A percentile compares a stretch with the other conserved stretches of the same genome.
phyloP scores from a whole-genome alignment of 1,284 basidiomycete genomes.

The Ustilago trichophora region DNA sequence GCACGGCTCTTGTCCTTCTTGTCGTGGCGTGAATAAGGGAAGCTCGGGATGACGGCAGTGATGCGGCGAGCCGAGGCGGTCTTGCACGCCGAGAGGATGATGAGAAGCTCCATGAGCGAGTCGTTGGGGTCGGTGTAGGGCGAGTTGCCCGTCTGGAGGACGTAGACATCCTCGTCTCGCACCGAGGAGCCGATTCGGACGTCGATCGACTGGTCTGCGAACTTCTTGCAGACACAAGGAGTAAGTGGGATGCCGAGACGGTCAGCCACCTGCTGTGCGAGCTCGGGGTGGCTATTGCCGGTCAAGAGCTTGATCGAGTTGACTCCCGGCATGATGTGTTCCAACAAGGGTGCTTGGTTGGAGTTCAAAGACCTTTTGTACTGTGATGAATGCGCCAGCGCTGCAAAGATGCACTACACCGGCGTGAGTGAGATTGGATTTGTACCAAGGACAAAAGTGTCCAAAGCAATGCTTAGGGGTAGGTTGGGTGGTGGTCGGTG shows the following conservation, averaged over 20 bases:
- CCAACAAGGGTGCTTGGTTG: too few relatives aligned
- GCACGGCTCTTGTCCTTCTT: constrained; percentile 97
- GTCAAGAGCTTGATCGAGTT: constrained; percentile 86
- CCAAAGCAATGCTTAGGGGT: neutral
- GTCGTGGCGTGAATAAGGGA: constrained; percentile 95
- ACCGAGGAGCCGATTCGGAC: constrained; percentile 79
- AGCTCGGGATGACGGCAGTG: constrained; percentile 97
- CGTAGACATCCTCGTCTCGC: constrained; percentile 78
- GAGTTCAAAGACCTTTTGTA: too few relatives aligned
- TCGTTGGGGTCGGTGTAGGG: constrained; percentile 64
- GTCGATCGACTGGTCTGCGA: constrained; percentile 85
- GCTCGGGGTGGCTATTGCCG: constrained; percentile 96
- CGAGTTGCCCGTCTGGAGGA: constrained; percentile 63
- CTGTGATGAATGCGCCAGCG: neutral
- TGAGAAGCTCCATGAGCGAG: constrained; percentile 74
- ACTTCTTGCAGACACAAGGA: constrained; percentile 90
- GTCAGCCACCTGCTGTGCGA: constrained; percentile 91
- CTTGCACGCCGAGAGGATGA: constrained; percentile 92
- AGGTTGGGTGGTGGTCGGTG: constrained; percentile 21
- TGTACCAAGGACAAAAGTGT: neutral
- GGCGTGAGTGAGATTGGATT: neutral
- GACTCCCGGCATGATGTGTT: constrained; percentile 58
- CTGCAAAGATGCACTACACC: neutral
- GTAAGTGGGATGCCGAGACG: constrained; percentile 90
- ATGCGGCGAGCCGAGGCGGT: constrained; percentile 94